Percentiles rank a stretch among this genome's conserved stretches.
phyloP scores from a whole-genome alignment of 805 yeast genomes.

The Isabelozyma rhagii region DNA sequence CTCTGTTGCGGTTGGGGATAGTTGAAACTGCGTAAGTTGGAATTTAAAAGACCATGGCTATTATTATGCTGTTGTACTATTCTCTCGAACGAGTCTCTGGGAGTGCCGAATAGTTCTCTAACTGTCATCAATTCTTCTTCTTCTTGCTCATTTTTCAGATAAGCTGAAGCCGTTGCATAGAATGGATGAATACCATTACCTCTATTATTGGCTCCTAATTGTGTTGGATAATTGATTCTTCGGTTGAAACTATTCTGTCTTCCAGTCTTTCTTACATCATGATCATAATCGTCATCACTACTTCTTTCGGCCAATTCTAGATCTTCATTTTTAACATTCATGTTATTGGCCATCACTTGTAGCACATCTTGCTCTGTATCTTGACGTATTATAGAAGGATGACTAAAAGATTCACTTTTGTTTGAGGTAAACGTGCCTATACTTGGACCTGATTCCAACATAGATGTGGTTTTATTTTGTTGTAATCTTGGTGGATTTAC shows the following conservation, averaged over 20 bases:
- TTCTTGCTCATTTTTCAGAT: constrained; percentile 6
- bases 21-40: constrained; percentile 8
- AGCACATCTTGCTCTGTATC: constrained; percentile 41
- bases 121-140: constrained; percentile 36
- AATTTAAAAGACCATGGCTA: constrained; percentile 10
- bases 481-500: constrained; percentile 21
- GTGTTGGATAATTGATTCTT: background rate
- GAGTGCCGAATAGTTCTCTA: constrained; percentile 40
- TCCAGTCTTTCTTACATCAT: background rate
- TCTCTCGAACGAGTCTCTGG: constrained; percentile 35
- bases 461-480: constrained; percentile 34
- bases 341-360: constrained; percentile 28
- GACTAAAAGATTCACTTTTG: constrained; percentile 8
- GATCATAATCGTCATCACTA: constrained; percentile 28
- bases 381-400: constrained; percentile 23
- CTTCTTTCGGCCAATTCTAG: constrained; percentile 28
- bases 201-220: background rate
- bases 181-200: background rate
- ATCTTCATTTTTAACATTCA: constrained; percentile 35
- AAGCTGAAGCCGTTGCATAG: background rate
- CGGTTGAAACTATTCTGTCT: constrained; percentile 4
- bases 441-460: constrained; percentile 24
- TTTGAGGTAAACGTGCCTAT: constrained; percentile 24
- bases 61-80: constrained; percentile 16
- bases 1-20: constrained; percentile 2